Evolutionary conservation across 441 rosid species (phyloP), one percentile per base, ranked within the genome.

Genomic region (California macrophylla): DNA sequence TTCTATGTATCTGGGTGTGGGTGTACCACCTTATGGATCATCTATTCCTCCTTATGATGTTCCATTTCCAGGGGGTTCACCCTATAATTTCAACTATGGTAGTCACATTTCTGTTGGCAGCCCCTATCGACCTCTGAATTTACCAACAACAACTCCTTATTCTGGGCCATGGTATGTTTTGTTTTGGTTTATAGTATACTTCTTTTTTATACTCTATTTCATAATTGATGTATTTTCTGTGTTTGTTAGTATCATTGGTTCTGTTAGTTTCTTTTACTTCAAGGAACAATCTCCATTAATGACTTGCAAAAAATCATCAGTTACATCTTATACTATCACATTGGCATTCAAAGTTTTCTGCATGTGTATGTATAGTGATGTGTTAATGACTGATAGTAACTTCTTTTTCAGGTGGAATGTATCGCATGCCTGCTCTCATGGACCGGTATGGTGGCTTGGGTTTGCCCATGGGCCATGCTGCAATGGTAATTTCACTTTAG

Each of bases 11-110:
- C 78, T 92, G 26, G 29, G 23, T 52, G 60, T 52, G 88, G 94
- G 96, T 47, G 83, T 90, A 32, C 92, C 94, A 6, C 94, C 98
- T 12, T 92, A 92, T 79, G 98, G 90, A 34, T 79, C 98, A 40
- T 85, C 96, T 28, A 79, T 90, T 79, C 92, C 97, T 79, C 92
- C 96, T 4, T 94, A 88, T 71, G 98, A 94, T 0, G 82, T 85
- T 58, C 90, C 99, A 9, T 92, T 87, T 76, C 74, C 94, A 23
- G 99, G 96, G 72, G 91, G 94, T 32, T 89, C 98, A 52, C 89
- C 97, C 69, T 94, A 92, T 80, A 97, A 85, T 74, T 92, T 88
- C 79, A 86, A 84, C 76, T 94, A 94, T 67, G 83, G 82, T 13
- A 77, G 68, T 76, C 91, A 96, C 61, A 74, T 92, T 58, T 84